Percentiles rank a stretch among this genome's conserved stretches.
These are phyloP conservation scores for Coemansia erecta DNA, from an alignment of 192 early-diverging fungal species.

Conservation along the genomic window DNA sequence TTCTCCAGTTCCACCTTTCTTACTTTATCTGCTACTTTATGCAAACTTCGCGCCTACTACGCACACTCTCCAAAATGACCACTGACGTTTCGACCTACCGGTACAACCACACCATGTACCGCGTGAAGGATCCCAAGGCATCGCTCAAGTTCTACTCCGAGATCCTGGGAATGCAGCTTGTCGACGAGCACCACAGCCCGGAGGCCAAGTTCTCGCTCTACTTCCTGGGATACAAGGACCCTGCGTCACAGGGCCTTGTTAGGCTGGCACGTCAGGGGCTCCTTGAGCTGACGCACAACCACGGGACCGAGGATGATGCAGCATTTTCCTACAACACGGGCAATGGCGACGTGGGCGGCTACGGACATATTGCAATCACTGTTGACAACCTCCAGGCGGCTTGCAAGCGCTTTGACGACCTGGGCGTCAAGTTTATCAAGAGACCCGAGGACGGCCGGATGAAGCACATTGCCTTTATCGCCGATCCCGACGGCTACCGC, in stretches of 20 bases:
- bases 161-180: constrained; percentile 69
- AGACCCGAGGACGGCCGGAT: constrained; percentile 69
- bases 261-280: constrained; percentile 67
- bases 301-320: constrained; percentile 71
- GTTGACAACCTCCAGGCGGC: constrained; percentile 79
- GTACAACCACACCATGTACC: constrained; percentile 85
- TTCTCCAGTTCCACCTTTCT: neutral
- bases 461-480: constrained; percentile 82
- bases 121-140: constrained; percentile 76
- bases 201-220: constrained; percentile 65
- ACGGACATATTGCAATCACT: constrained; percentile 78
- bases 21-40: constrained; percentile 3
- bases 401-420: constrained; percentile 68
- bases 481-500: constrained; percentile 86
- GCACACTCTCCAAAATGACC: constrained; percentile 28
- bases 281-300: constrained; percentile 85
- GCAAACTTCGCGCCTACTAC: constrained; percentile 4
- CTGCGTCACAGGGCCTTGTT: constrained; percentile 40
- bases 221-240: constrained; percentile 69
- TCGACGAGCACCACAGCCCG: constrained; percentile 35
- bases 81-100: constrained; percentile 49
- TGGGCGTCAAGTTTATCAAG: constrained; percentile 77
- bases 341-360: constrained; percentile 72
- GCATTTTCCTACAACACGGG: constrained; percentile 66
- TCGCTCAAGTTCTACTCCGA: constrained; percentile 75